Evolutionary conservation across 352 stramenopile genomes (phyloP).

Genomic region (Halophytophthora polymorphica): DNA sequence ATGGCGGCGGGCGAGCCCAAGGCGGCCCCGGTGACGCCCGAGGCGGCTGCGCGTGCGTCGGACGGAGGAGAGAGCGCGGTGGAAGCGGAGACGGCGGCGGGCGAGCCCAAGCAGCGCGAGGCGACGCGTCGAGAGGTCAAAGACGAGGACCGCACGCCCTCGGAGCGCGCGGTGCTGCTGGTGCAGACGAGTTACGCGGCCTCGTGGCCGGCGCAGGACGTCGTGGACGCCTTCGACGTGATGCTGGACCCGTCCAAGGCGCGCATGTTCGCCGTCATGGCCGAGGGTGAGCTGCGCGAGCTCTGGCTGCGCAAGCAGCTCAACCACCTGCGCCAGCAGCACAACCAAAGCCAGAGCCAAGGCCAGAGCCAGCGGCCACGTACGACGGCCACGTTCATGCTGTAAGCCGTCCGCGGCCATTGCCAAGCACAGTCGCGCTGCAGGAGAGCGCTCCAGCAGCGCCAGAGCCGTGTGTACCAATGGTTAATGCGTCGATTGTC

Average conservation of each 20-base stretch:
- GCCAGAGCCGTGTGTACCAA: too few relatives aligned
- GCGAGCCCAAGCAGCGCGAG: background rate
- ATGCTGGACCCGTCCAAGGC: constrained; percentile 20
- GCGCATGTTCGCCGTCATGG: constrained; percentile 19
- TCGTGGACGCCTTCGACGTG: constrained; percentile 22
- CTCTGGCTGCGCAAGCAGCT: constrained; percentile 23
- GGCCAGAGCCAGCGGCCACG: too few relatives aligned
- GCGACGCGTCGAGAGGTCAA: background rate
- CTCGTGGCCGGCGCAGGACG: constrained; percentile 12
- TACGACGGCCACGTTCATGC: too few relatives aligned
- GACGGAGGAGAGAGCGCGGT: background rate
- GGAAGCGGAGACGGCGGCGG: background rate
- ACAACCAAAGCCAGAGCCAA: too few relatives aligned
- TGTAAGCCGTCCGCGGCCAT: too few relatives aligned
- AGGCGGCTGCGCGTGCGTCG: background rate
- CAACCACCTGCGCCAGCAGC: constrained; percentile 1
- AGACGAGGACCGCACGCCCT: constrained; percentile 3
- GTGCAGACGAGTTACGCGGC: constrained; percentile 17
- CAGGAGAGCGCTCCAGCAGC: too few relatives aligned
- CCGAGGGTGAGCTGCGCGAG: constrained; percentile 10
- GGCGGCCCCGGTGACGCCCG: background rate
- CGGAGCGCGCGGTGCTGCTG: constrained; percentile 13
- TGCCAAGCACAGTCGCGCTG: too few relatives aligned
- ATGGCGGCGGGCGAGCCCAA: background rate
- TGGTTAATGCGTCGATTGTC: too few relatives aligned